Evolutionary conservation across 2,329 filamentous ascomycete genomes (phyloP).

Genomic region (Pseudogymnoascus sp.): DNA sequence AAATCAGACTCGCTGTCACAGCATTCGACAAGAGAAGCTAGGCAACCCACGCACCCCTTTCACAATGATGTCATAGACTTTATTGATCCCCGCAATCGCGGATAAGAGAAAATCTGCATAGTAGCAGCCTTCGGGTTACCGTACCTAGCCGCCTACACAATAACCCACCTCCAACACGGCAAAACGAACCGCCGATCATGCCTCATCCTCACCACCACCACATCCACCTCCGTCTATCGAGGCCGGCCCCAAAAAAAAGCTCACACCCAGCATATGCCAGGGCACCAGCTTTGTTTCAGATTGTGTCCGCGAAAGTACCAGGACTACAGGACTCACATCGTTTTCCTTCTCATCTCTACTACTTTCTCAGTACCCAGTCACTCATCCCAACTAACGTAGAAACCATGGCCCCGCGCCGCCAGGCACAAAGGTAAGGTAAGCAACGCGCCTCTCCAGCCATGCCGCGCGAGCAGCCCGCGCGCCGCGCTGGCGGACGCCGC

Average conservation of each 20-base stretch:
- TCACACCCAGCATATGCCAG: not conserved
- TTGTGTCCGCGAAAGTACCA: not conserved
- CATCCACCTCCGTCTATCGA: not conserved
- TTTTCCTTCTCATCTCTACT: not conserved
- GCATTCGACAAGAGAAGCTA: not conserved
- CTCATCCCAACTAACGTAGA: not conserved
- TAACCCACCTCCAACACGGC: not conserved
- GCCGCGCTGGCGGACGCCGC: not conserved
- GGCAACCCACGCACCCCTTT: not conserved
- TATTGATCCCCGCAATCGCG: slow-evolving; percentile 1
- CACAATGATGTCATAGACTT: not conserved
- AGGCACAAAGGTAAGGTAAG: not conserved
- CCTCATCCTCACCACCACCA: not conserved
- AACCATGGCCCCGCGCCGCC: not conserved
- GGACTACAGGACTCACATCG: not conserved
- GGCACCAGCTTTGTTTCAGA: not conserved
- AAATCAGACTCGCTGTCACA: not conserved
- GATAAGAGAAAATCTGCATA: slow-evolving; percentile 4
- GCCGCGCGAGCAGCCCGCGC: not conserved
- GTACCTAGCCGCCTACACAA: not conserved
- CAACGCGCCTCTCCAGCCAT: not conserved
- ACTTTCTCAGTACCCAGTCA: not conserved
- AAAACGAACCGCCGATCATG: not conserved
- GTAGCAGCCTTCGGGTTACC: not conserved
- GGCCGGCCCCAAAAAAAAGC: not conserved